A percentile compares a stretch with the other conserved stretches of the same genome.
phyloP scores from a whole-genome alignment of 2,329 filamentous ascomycete genomes.

The Epichloe gansuensis region DNA sequence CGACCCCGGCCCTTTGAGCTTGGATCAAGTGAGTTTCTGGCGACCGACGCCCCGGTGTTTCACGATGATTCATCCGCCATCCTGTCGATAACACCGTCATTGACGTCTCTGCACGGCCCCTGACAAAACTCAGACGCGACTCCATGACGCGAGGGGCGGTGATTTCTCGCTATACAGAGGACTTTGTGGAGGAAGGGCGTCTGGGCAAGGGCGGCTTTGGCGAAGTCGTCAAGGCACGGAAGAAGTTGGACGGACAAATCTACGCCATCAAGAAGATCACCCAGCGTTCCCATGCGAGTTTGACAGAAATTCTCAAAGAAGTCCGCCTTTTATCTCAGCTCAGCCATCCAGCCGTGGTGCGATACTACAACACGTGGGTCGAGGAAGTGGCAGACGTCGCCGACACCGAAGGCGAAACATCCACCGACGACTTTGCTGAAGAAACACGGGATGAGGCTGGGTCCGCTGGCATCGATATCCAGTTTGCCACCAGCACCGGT shows the following conservation, averaged over 20 bases:
- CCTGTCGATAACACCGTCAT: slow-evolving; percentile 30
- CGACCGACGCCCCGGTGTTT: slow-evolving; percentile 50
- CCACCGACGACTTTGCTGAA: slow-evolving; percentile 34
- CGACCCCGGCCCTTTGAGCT: slow-evolving; percentile 70
- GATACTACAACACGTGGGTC: slow-evolving; percentile 93
- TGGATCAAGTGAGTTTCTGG: slow-evolving; percentile 52
- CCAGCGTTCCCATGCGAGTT: slow-evolving; percentile 62
- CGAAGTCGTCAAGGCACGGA: slow-evolving; percentile 88
- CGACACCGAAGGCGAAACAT: slow-evolving; percentile 46
- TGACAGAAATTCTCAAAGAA: slow-evolving; percentile 74
- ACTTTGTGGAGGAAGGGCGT: slow-evolving; percentile 81
- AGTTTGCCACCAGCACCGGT: slow-evolving; percentile 60
- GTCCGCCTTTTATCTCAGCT: slow-evolving; percentile 84
- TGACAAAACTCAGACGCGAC: slow-evolving; percentile 45
- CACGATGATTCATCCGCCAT: slow-evolving; percentile 30
- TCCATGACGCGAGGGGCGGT: slow-evolving; percentile 41
- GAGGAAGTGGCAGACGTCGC: slow-evolving; percentile 52
- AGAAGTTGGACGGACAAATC: slow-evolving; percentile 83
- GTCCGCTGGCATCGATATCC: slow-evolving; percentile 33
- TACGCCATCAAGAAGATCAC: slow-evolving; percentile 97
- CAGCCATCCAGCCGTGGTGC: slow-evolving; percentile 75
- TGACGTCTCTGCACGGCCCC: slow-evolving; percentile 29
- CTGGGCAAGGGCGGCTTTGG: slow-evolving; percentile 92
- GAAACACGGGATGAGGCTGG: slow-evolving; percentile 22
- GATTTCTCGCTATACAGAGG: slow-evolving; percentile 69